Base-by-base conservation (phyloP, 2,329 filamentous ascomycete species). In the Penicillium paneum region DNA sequence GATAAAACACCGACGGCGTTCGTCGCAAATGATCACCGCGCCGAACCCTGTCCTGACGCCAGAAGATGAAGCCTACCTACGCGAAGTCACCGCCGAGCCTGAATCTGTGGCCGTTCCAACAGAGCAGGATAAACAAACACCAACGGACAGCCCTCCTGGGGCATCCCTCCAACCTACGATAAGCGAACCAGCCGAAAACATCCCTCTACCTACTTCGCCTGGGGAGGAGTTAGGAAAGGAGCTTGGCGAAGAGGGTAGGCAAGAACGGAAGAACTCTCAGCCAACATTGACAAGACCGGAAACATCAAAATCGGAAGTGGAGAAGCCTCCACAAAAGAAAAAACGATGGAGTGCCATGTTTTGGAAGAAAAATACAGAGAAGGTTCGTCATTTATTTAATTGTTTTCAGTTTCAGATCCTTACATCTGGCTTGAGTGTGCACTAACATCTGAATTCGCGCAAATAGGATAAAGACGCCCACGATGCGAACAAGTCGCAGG, bases 41-140 rank as follows among this genome's bases (percentile, higher is more conserved):
- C 71, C 71, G 29, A 68, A 66, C 45, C 77, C 63, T 66, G 78
- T 86, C 3, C 67, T 86, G n/a, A 83, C 80, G 17, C 77, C 81
- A n/a, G 83, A 84, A 63, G 83, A 86, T 57, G 81, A 85, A 61
- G 74, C 77, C 49, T 86, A 85, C 61, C 69, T 86, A 32, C 73
- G 77, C 50, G 72, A 73, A 32, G 78, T 84, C 31, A 78, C 78
- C 3, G 74, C 78, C 8, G 74, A 78, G 34, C 67, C 73, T 10
- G 72, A 71, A 8, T 61, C 70, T 24, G 49, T 19, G 2, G 35
- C 54, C 5, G 17, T 28, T 1, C 28, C 44, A 3, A 19, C 51
- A 4, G 17, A 51, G 6, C 48, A 53, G 3, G 61, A 63, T 8
- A 38, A 46, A 11, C 38, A 52, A 32, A 5, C 12, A 3, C 15